Evolutionary conservation across 352 stramenopile species (phyloP).

Genomic region (Thalassiosira hispida): DNA sequence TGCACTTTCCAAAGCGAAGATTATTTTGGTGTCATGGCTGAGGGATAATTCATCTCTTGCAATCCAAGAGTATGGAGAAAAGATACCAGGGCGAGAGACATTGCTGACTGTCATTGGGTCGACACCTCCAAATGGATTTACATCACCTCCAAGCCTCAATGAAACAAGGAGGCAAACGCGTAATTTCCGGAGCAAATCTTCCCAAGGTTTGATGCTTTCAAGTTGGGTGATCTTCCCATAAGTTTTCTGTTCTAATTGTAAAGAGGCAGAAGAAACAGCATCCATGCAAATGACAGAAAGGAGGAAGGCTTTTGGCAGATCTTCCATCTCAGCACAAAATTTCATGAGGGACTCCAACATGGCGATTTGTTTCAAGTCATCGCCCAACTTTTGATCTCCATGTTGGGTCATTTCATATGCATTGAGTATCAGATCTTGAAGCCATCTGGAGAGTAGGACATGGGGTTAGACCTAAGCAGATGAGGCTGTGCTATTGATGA

Average conservation of each 20-base stretch:
- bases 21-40: slow-evolving; percentile 64
- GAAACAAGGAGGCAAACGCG: slow-evolving; percentile 73
- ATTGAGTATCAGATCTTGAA: slow-evolving; percentile 61
- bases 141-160: slow-evolving; percentile 61
- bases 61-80: slow-evolving; percentile 77
- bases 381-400: slow-evolving; percentile 9
- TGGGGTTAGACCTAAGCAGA: not conserved
- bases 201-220: slow-evolving; percentile 59
- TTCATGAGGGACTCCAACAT: slow-evolving; percentile 59
- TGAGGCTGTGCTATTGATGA: not conserved
- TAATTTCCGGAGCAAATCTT: slow-evolving; percentile 70
- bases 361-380: slow-evolving; percentile 19
- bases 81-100: slow-evolving; percentile 60
- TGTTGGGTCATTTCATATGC: slow-evolving; percentile 46
- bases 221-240: slow-evolving; percentile 62
- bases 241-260: slow-evolving; percentile 68
- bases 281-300: slow-evolving; percentile 69
- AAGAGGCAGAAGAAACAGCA: slow-evolving; percentile 57
- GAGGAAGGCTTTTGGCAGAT: slow-evolving; percentile 75
- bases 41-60: slow-evolving; percentile 73
- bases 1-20: slow-evolving; percentile 64
- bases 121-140: slow-evolving; percentile 54
- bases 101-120: slow-evolving; percentile 68
- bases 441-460: slow-evolving; percentile 41
- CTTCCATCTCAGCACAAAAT: slow-evolving; percentile 70